phyloP scores from a whole-genome alignment of 2,329 filamentous ascomycete species.

The Penicillium sp. region DNA sequence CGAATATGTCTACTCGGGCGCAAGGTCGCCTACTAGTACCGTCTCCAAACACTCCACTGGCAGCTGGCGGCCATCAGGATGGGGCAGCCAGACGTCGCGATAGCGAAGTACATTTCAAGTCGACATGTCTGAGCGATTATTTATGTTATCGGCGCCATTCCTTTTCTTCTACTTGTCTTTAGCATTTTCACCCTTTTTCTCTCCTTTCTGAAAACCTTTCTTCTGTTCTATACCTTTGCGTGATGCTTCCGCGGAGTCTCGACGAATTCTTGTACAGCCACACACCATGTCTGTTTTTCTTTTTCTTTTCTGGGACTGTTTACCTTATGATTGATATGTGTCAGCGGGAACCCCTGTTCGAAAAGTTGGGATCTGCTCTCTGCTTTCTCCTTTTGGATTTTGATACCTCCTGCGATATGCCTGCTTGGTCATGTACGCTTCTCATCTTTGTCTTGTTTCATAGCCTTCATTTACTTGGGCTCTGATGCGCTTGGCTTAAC shows the following conservation, averaged over 20 bases:
- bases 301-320: constrained; percentile 1
- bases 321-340: constrained; percentile 6
- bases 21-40: constrained; percentile 36
- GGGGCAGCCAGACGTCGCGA: constrained; percentile 28
- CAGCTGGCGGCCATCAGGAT: constrained; percentile 33
- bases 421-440: constrained; percentile 1
- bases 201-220: neutral
- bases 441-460: neutral
- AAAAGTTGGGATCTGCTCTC: neutral
- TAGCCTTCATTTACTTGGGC: neutral
- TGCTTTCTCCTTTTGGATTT: neutral
- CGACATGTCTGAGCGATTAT: constrained; percentile 7
- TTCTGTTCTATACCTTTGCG: constrained; percentile 17
- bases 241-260: constrained; percentile 23
- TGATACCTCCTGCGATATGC: neutral
- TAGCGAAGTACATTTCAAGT: constrained; percentile 1
- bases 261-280: constrained; percentile 12
- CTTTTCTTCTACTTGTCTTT: constrained; percentile 9
- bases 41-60: constrained; percentile 42
- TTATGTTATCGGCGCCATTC: constrained; percentile 1
- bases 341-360: neutral
- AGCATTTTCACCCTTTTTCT: constrained; percentile 9
- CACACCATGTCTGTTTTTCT: constrained; percentile 8
- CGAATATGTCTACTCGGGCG: constrained; percentile 75
- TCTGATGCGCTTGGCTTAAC: neutral